Evolutionary conservation across 139 green algal genomes (phyloP), one percentile per base, ranked within the genome.

Genomic region (Astrephomene gubernaculifera): DNA sequence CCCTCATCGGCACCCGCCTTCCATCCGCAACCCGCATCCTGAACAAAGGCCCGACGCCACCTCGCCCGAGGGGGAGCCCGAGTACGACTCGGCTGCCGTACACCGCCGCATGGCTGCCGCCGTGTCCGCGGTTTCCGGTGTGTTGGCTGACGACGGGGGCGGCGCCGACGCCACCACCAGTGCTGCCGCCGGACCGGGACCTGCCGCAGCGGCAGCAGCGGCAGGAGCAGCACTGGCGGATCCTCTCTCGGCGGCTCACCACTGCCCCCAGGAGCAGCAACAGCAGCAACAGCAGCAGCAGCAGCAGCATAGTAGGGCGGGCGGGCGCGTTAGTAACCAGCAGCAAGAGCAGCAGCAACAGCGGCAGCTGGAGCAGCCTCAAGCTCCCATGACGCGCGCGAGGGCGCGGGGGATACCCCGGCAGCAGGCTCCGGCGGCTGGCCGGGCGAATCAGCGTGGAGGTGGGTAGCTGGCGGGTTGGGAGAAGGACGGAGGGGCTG

Each of bases 31-130:
- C n/a, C n/a, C n/a, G n/a, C n/a, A n/a, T n/a, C n/a, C n/a, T n/a
- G n/a, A n/a, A n/a, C n/a, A n/a, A 21, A 80, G 72, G 49, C 72
- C 72, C 33, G 72, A 36, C 21, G 72, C 45, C 9, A 29, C 24
- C 60, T 3, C 60, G 29, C 49, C 31, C 6, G 33, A 21, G 24
- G 54, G 31, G 14, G 45, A 60, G 22, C 24, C 33, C 19, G 72
- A 80, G 72, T 80, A 68, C 72, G 72, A 80, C 49, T 80, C 72
- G 72, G 72, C 31, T 1, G 72, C 72, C 2, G 72, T 49, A 33
- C 49, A 60, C 72, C 49, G 72, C n/a, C 45, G 52, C 12, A 49
- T 36, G n/a, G n/a, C 72, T 33, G 49, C 72, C 8, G 72, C 49
- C 25, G 72, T 49, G 31, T 60, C 72, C 6, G 72, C 72, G 1